Evolutionary conservation across 2,329 filamentous ascomycete species (phyloP).

Genomic region (Colletotrichum limetticola): DNA sequence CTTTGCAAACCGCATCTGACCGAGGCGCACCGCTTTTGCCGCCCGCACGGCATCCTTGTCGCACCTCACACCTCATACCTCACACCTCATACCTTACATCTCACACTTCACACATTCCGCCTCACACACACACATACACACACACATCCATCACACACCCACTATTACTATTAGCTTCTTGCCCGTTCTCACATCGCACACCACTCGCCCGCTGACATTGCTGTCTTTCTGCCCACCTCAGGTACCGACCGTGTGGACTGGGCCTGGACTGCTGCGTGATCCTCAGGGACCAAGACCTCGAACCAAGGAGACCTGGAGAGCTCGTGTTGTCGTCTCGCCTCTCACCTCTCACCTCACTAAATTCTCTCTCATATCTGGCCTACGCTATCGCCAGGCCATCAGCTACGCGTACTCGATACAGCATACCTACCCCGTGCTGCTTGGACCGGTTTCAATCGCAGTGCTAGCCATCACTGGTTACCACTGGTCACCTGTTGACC

Average conservation of each 20-base stretch:
- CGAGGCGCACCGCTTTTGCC: constrained; percentile 26
- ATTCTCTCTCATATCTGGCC: neutral
- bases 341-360: neutral
- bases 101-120: neutral
- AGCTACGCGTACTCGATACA: neutral
- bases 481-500: neutral
- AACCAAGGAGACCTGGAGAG: too few relatives aligned
- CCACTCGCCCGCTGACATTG: neutral
- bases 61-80: neutral
- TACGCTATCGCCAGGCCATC: neutral
- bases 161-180: neutral
- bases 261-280: constrained; percentile 16
- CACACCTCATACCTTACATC: neutral
- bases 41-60: constrained; percentile 19
- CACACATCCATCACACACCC: neutral
- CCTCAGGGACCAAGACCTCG: neutral
- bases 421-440: too few relatives aligned
- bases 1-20: constrained; percentile 24
- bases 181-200: neutral
- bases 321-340: neutral
- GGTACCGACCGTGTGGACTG: constrained; percentile 30
- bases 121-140: neutral
- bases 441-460: neutral
- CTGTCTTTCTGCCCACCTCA: constrained; percentile 6
- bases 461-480: neutral